Evolutionary conservation across 257 asterid genomes (phyloP).

Genomic region (Solanum clarkiae): DNA sequence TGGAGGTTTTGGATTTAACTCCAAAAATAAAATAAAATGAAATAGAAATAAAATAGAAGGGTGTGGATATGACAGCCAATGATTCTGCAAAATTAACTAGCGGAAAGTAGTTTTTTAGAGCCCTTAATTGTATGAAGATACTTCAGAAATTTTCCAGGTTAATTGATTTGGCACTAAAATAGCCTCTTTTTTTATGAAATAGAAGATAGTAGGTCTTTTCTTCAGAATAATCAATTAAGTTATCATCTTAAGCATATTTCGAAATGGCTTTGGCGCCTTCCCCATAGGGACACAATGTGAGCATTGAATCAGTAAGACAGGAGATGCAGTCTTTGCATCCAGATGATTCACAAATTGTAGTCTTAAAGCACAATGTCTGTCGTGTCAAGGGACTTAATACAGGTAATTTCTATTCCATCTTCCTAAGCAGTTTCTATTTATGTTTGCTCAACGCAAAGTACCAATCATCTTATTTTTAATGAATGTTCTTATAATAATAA

Average conservation of each 20-base stretch:
- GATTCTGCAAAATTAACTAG: background rate
- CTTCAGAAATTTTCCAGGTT: background rate
- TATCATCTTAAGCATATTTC: too few species aligned
- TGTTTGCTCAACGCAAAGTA: background rate
- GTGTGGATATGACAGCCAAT: background rate
- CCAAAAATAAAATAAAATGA: too few species aligned
- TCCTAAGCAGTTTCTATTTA: background rate
- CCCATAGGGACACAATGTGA: constrained; percentile 18
- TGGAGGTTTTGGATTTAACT: background rate
- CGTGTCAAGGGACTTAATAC: constrained; percentile 65
- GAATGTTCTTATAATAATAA: background rate
- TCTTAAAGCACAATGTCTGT: constrained; percentile 66
- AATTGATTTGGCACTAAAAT: background rate
- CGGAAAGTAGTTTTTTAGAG: background rate
- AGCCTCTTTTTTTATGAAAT: too few species aligned
- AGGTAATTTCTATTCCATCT: constrained; percentile 16
- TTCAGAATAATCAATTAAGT: too few species aligned
- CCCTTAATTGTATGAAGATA: background rate
- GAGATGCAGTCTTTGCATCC: constrained; percentile 31
- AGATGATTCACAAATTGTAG: constrained; percentile 58
- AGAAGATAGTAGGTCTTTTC: too few species aligned
- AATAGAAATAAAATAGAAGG: background rate
- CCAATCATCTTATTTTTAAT: background rate
- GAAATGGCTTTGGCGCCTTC: too few species aligned
- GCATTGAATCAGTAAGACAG: constrained; percentile 24